Evolutionary conservation across 352 stramenopile species (phyloP).

Genomic region (Phytophthora multivora): DNA sequence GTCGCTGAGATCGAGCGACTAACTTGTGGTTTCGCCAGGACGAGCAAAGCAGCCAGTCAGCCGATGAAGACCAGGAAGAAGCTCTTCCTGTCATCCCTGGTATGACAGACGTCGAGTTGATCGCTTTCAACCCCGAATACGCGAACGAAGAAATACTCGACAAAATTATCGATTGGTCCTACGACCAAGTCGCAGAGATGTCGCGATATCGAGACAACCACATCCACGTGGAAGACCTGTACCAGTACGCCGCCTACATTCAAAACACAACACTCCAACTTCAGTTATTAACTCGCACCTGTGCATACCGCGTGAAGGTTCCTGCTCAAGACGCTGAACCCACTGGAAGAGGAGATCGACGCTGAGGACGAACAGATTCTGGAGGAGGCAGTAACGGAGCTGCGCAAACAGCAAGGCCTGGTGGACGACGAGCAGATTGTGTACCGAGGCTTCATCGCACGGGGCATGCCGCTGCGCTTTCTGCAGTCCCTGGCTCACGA

Average conservation of each 20-base stretch:
- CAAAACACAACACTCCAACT: too few relatives aligned
- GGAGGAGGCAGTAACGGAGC: conserved; percentile 29
- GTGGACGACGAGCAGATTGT: conserved; percentile 49
- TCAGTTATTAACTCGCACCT: neutral
- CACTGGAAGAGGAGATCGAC: conserved; percentile 51
- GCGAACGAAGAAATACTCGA: conserved; percentile 54
- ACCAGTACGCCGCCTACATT: conserved; percentile 31
- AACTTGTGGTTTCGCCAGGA: conserved; percentile 1
- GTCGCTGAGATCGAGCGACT: neutral
- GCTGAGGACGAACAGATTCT: conserved; percentile 48
- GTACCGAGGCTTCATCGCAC: conserved; percentile 57
- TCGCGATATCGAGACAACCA: conserved; percentile 51
- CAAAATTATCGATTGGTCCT: conserved; percentile 69
- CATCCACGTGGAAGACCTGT: conserved; percentile 59
- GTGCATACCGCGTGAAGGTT: conserved; percentile 31
- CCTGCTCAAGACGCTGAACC: conserved; percentile 63
- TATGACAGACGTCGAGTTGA: conserved; percentile 50
- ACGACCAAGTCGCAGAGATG: conserved; percentile 46
- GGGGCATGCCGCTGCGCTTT: conserved; percentile 56
- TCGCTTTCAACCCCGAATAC: conserved; percentile 63
- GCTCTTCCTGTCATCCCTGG: conserved; percentile 35
- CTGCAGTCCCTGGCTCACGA: conserved; percentile 47
- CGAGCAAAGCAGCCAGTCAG: neutral
- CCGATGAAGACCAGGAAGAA: conserved; percentile 16
- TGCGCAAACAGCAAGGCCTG: conserved; percentile 54